These are phyloP conservation scores for Medicago arabica DNA, from an alignment of 306 rosid genomes.

Conservation along the genomic window DNA sequence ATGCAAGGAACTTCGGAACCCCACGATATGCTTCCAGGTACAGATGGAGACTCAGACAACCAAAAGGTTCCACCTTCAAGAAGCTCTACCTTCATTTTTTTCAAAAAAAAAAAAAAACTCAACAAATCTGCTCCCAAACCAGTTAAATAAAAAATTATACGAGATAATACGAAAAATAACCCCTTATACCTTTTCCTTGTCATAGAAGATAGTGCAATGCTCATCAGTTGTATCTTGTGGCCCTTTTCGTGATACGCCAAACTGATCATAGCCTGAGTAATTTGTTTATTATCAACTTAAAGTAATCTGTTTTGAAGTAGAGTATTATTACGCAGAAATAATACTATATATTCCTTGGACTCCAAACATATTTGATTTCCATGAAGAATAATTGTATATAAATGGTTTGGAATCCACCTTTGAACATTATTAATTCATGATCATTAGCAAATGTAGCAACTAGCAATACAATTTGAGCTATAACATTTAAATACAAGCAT, in stretches of 20 bases:
- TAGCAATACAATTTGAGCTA: conserved; percentile 19
- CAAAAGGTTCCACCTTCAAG: conserved; percentile 99
- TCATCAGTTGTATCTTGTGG: conserved; percentile 82
- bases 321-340: conserved; percentile 29
- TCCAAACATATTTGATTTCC: conserved; percentile 1
- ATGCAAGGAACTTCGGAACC: conserved; percentile 87
- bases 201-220: conserved; percentile 94
- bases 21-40: conserved; percentile 98
- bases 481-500: neutral
- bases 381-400: neutral
- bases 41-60: conserved; percentile 97
- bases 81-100: conserved; percentile 76
- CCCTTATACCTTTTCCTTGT: conserved; percentile 75
- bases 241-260: conserved; percentile 90
- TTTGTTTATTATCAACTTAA: conserved; percentile 16
- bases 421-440: neutral
- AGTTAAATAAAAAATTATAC: conserved; percentile 13
- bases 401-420: neutral
- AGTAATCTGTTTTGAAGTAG: conserved; percentile 38
- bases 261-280: conserved; percentile 81
- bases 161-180: conserved; percentile 30
- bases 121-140: conserved; percentile 9
- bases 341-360: neutral
- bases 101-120: conserved; percentile 5
- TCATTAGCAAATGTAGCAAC: conserved; percentile 11